phyloP scores from a whole-genome alignment of 768 basidiomycete genomes.

The Suillus cothurnatus region DNA sequence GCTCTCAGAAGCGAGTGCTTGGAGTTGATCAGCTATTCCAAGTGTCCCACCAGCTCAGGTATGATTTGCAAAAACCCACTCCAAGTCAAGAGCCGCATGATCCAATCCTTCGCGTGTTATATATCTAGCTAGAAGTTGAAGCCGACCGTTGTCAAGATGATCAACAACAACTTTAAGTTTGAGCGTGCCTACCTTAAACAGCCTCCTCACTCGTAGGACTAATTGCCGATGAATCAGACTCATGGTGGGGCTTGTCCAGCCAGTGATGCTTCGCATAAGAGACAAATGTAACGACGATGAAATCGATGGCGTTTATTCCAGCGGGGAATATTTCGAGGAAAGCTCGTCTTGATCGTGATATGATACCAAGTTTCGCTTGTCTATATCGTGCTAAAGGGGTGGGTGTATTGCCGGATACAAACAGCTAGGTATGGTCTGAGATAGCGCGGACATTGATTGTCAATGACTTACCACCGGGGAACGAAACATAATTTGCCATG shows the following conservation, averaged over 20 bases:
- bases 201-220: not conserved
- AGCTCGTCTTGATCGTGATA: constrained; percentile 37
- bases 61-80: not conserved
- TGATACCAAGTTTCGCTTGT: constrained; percentile 39
- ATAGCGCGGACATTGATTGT: not conserved
- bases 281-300: constrained; percentile 24
- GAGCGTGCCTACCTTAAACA: not conserved
- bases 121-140: not conserved
- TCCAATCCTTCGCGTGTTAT: not conserved
- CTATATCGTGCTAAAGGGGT: constrained; percentile 37
- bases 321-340: constrained; percentile 38
- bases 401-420: constrained; percentile 30
- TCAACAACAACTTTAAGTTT: too few species aligned
- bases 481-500: constrained; percentile 41
- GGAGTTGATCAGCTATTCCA: not conserved
- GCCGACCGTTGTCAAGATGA: not conserved
- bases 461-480: constrained; percentile 36
- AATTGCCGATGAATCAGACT: not conserved
- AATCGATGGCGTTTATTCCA: constrained; percentile 32
- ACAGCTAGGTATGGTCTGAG: constrained; percentile 26
- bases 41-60: not conserved
- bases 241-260: constrained; percentile 3
- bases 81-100: not conserved
- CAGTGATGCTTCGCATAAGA: constrained; percentile 12
- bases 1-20: not conserved